Conservation (phyloP, 208 protist genomes). For the Herpetomonas muscarum region DNA sequence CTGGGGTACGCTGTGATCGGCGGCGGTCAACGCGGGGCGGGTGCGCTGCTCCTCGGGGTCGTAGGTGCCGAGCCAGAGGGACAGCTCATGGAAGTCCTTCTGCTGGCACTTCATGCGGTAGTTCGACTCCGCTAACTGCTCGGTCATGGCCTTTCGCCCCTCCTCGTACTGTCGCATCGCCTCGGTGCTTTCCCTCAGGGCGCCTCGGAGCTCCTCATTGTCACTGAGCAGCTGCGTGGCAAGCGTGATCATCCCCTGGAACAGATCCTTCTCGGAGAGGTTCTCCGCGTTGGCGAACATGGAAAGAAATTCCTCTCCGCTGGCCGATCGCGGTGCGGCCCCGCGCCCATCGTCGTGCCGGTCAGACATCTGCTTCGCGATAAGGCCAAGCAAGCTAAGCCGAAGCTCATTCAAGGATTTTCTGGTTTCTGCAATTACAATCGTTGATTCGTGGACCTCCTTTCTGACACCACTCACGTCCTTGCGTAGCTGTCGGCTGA, state of each 20-base stretch:
- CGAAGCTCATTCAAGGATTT: too few species aligned
- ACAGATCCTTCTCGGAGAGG: constrained; percentile 9
- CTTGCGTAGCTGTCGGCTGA: constrained; percentile 22
- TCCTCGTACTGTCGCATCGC: constrained; percentile 8
- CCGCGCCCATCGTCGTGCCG: too few species aligned
- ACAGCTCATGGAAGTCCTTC: constrained; percentile 10
- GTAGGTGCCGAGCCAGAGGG: constrained; percentile 13
- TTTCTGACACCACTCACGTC: constrained; percentile 16
- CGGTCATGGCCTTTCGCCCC: constrained; percentile 6
- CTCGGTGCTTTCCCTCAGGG: constrained; percentile 12
- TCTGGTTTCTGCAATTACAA: constrained; percentile 8
- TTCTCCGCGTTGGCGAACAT: too few species aligned
- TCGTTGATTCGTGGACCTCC: constrained; percentile 7
- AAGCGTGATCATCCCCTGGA: constrained; percentile 25
- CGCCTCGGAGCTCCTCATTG: constrained; percentile 19
- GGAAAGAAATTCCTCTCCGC: too few species aligned
- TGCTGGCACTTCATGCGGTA: constrained; percentile 14
- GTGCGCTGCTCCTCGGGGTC: constrained; percentile 2
- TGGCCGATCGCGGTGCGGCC: too few species aligned
- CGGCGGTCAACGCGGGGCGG: neutral
- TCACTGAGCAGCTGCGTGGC: constrained; percentile 21
- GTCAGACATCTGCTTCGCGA: too few species aligned
- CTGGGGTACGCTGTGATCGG: too few species aligned
- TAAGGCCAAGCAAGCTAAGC: too few species aligned
- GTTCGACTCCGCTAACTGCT: constrained; percentile 17